Evolutionary conservation across 2,329 filamentous ascomycete species (phyloP), one percentile per base, ranked within the genome.

Genomic region (Aureobasidium namibiae): DNA sequence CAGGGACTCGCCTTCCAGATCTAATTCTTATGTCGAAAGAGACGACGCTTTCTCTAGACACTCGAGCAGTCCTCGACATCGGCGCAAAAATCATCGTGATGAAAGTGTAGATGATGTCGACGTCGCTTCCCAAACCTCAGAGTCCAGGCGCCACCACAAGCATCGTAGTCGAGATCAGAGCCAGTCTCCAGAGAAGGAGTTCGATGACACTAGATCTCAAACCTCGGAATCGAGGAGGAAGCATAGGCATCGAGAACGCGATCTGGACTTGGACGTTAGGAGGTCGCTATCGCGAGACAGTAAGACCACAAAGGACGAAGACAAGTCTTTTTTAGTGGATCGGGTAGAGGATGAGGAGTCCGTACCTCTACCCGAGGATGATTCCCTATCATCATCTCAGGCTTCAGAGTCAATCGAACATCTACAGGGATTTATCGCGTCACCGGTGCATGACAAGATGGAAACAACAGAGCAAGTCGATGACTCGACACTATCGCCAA

Each of bases 301-400:
- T 10, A 52, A n/a, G 8, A 21, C n/a, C 1, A 10, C 23, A 29
- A 31, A 18, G 5, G 45, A 73, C 60, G 39, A 54, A 14, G 68
- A 74, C 56, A 69, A 78, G 75, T 79, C 82, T 84, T 85, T 85
- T 84, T 84, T 85, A 85, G 82, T 71, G 69, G 75, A 76, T 74
- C 76, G 80, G 81, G 81, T 80, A 79, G 82, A 82, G 80, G 79
- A 80, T 68, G 64, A 70, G 70, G 74, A 75, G 74, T 74, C 78
- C 78, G 76, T 75, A 63, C 70, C 72, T 73, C 71, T 74, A 69
- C 70, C 72, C 70, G 68, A 61, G 67, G 70, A 66, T 65, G 57
- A 60, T 54, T 61, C 64, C 49, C 60, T 60, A 44, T 67, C 66
- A 61, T 64, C 68, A 45, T 48, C 60, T 52, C 48, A 24, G 56